Conservation (phyloP, 2,329 filamentous ascomycete genomes). For the Diaporthe destruens region DNA sequence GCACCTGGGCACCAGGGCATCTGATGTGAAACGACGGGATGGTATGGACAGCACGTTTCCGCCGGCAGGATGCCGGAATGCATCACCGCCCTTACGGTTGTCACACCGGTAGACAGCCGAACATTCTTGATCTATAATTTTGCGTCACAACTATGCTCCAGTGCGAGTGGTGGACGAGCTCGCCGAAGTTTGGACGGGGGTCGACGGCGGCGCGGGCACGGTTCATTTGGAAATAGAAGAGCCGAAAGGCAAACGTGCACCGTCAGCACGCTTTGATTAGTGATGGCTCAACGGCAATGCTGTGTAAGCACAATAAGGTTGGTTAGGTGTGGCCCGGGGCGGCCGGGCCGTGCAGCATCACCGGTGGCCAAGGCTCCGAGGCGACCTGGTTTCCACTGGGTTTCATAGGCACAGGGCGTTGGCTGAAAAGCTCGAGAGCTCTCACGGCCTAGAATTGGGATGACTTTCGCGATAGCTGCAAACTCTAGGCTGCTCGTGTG, state of each 20-base stretch:
- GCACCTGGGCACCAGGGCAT: slow-evolving; percentile 1
- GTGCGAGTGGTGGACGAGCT: not conserved
- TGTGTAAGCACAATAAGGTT: not conserved
- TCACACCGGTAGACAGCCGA: not conserved
- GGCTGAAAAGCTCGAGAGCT: slow-evolving; percentile 26
- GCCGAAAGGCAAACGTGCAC: not conserved
- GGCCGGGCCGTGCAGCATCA: slow-evolving; percentile 5
- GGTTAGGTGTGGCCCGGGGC: not conserved
- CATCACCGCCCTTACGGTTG: not conserved
- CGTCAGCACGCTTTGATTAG: not conserved
- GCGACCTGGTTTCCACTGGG: slow-evolving; percentile 28
- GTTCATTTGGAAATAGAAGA: not conserved
- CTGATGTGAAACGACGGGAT: slow-evolving; percentile 26
- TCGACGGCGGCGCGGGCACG: not conserved
- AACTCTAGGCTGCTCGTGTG: slow-evolving; percentile 1
- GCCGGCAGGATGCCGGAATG: slow-evolving; percentile 13
- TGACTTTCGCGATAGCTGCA: slow-evolving; percentile 30
- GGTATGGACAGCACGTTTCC: slow-evolving; percentile 5
- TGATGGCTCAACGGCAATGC: not conserved
- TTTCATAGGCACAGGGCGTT: slow-evolving; percentile 34
- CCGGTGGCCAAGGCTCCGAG: slow-evolving; percentile 27
- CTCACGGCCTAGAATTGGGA: slow-evolving; percentile 7
- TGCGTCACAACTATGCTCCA: not conserved
- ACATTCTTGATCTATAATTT: not conserved
- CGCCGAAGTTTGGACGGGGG: not conserved